A percentile compares a stretch with the other conserved stretches of the same genome.
Evolutionary conservation across 225 moss, liverwort and hornwort genomes (phyloP).

Genomic region (Bryoerythrophyllum caledonicum): DNA sequence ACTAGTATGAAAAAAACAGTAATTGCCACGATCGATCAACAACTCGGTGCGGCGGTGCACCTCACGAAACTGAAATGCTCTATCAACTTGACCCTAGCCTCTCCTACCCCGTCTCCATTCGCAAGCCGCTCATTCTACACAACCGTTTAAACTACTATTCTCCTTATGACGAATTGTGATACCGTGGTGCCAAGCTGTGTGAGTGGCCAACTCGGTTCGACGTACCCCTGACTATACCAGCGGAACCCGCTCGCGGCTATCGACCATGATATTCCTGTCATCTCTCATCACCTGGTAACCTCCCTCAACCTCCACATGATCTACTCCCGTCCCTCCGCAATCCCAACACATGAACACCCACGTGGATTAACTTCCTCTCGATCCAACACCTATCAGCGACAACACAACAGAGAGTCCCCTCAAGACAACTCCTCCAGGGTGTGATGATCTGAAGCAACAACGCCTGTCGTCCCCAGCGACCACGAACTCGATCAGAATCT

Average conservation of each 20-base stretch:
- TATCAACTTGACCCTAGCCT: neutral
- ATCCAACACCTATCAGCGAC: neutral
- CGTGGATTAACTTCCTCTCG: neutral
- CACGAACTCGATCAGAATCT: neutral
- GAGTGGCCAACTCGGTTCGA: neutral
- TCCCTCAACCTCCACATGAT: neutral
- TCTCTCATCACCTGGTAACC: neutral
- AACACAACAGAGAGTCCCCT: neutral
- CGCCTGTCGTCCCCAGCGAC: too few species aligned
- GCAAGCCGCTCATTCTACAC: neutral
- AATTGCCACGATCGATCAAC: neutral
- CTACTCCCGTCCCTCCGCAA: neutral
- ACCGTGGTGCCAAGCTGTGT: too few species aligned
- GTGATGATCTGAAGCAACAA: too few species aligned
- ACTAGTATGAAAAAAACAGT: neutral
- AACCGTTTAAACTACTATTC: neutral
- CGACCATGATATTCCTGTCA: neutral
- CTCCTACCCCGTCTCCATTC: constrained; percentile 14
- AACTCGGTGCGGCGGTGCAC: too few species aligned
- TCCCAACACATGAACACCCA: neutral
- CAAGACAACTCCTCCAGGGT: neutral
- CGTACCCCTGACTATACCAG: neutral
- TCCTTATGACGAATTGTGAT: neutral
- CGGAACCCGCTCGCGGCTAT: neutral
- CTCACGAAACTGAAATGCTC: neutral